These are phyloP conservation scores for Colletotrichum sp. DNA, from an alignment of 2,329 filamentous ascomycete species.

Conservation along the genomic window DNA sequence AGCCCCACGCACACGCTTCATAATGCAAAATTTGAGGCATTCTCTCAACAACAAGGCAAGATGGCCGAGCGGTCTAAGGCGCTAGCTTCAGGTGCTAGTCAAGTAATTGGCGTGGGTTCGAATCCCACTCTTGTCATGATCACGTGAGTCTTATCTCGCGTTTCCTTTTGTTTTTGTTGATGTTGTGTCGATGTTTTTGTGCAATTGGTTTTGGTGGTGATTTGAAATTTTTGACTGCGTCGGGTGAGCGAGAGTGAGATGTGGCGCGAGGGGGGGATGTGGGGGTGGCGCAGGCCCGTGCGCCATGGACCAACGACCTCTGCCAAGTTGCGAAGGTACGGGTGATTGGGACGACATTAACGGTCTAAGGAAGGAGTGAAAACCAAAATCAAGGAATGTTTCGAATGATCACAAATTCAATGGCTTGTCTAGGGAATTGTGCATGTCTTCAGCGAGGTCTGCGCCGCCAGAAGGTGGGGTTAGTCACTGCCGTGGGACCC, in stretches of 20 bases:
- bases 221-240: neutral
- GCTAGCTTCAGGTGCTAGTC: neutral
- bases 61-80: neutral
- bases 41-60: neutral
- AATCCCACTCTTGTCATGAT: neutral
- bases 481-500: neutral
- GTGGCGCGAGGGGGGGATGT: neutral
- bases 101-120: neutral
- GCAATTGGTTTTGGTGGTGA: neutral
- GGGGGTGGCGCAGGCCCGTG: neutral
- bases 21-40: rapidly evolving
- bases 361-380: neutral
- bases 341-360: neutral
- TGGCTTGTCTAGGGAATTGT: neutral
- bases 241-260: neutral
- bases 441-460: neutral
- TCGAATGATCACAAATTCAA: neutral
- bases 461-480: rapidly evolving
- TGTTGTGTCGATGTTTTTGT: neutral
- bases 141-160: rapidly evolving
- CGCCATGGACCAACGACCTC: neutral
- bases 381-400: neutral
- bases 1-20: neutral
- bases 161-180: neutral
- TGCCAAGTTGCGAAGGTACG: neutral